Evolutionary conservation across 805 yeast genomes (phyloP), one percentile per base, ranked within the genome.

Genomic region (Metschnikowia sp.): DNA sequence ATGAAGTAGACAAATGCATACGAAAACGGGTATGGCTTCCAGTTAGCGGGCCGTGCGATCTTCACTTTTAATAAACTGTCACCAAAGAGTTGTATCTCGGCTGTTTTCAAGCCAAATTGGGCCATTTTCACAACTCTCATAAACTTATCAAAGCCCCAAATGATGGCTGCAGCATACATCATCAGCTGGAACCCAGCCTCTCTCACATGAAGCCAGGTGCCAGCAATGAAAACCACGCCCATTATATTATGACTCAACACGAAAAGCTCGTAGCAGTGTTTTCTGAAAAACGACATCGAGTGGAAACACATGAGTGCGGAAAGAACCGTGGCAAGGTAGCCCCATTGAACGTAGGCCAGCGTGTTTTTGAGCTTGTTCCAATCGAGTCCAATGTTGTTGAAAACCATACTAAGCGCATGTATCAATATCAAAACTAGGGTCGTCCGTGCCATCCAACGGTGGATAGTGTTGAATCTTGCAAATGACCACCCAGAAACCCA

Each of bases 391-490:
- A 56, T 61, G 56, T 77, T 77, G 19, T 53, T 40, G 40, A 56
- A 42, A 2, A 70, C 52, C 52, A 57, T 66, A n/a, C 64, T 47
- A 13, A 60, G 50, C 2, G 67, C 75, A 57, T 86, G 94, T 13
- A 83, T 66, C 29, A 81, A 55, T 3, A 76, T 74, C 42, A 80
- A 64, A 10, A 77, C 53, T 8, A 75, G 65, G 54, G 74, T 67
- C 0, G 74, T 68, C 53, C 84, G 69, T 1, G 86, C 84, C 36
- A 75, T 63, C 85, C 87, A 82, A 61, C 75, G 82, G 65, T 88
- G 96, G 58, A 77, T 78, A 22, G 71, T 66, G 54, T 80, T 71
- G 65, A 87, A 85, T 1, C 84, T 75, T 10, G 82, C 67, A 54
- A 78, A 82, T 0, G 81, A 63, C 70, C 86, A 74, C 4, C 90